These are phyloP conservation scores for Botrytis fabae DNA, from an alignment of 2,329 filamentous ascomycete species.

Conservation along the genomic window DNA sequence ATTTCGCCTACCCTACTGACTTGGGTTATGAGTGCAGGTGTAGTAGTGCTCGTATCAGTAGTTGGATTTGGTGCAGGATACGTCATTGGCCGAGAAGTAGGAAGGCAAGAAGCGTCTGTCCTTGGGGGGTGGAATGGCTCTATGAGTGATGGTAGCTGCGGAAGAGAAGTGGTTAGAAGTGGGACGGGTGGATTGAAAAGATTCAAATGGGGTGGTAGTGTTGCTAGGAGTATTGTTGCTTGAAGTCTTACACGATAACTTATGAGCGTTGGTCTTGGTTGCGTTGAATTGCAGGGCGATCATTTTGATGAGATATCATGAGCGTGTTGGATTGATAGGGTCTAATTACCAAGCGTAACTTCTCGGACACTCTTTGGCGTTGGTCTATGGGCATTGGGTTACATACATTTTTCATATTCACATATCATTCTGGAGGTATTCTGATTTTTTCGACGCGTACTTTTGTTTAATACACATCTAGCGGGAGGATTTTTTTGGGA, in stretches of 20 bases:
- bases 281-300: background rate
- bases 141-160: slow-evolving; percentile 32
- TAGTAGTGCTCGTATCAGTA: slow-evolving; percentile 66
- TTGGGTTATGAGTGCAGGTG: slow-evolving; percentile 65
- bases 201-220: slow-evolving; percentile 39
- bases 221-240: slow-evolving; percentile 35
- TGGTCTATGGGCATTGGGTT: background rate
- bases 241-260: slow-evolving; percentile 15
- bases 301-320: background rate
- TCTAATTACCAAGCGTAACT: background rate
- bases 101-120: slow-evolving; percentile 53
- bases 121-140: slow-evolving; percentile 34
- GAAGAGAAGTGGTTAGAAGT: slow-evolving; percentile 33
- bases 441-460: background rate
- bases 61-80: slow-evolving; percentile 70
- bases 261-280: background rate
- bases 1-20: slow-evolving; percentile 62
- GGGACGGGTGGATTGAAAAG: slow-evolving; percentile 33
- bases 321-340: background rate
- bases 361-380: background rate
- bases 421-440: background rate
- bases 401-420: background rate
- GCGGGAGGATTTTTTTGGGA: background rate
- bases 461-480: background rate
- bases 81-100: slow-evolving; percentile 66